Evolutionary conservation across 495 filamentous ascomycete genomes (phyloP), one percentile per base, ranked within the genome.

Genomic region (Xylaria palmicola): DNA sequence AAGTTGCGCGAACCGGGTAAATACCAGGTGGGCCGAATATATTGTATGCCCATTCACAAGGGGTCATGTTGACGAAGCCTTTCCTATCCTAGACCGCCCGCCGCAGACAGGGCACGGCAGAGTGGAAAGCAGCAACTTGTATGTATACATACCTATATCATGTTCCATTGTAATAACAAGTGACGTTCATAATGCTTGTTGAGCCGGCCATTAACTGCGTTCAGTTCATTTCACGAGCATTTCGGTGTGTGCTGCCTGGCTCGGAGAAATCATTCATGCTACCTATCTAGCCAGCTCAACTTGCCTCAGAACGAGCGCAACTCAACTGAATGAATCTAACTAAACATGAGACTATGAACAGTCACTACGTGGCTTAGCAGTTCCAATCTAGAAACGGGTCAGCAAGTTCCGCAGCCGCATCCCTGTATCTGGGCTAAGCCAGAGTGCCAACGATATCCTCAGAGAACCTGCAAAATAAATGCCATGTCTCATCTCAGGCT

Each of bases 361-460:
- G 34, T 49, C 40, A 24, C 27, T 34, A 37, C 26, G 47, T 20
- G 34, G 43, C 53, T 47, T 44, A 65, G 62, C 57, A 63, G 40
- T 55, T 71, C 56, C 62, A 65, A 65, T 65, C 62, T 69, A 65
- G 56, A 58, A 54, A 41, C 52, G 60, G 60, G 68, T 69, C 57
- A 71, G 69, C 41, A 65, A 65, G 55, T 44, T 59, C 57, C 20
- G 60, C 62, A 44, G 65, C 64, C 55, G 56, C 62, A 24, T 48
- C 45, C 60, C 63, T 40, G 51, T 50, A 61, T 37, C 37, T 22
- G 48, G 19, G 34, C 34, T 9, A 47, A 53, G 50, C 54, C 40
- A 56, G 52, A 61, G 15, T 37, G 36, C 36, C 24, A 24, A 17
- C 32, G 8, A n/a, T 22, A 30, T 55, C 27, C 20, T 51, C 19